Evolutionary conservation across 192 early-diverging fungal species (phyloP), one percentile per base, ranked within the genome.

Genomic region (Pilaira anomala): DNA sequence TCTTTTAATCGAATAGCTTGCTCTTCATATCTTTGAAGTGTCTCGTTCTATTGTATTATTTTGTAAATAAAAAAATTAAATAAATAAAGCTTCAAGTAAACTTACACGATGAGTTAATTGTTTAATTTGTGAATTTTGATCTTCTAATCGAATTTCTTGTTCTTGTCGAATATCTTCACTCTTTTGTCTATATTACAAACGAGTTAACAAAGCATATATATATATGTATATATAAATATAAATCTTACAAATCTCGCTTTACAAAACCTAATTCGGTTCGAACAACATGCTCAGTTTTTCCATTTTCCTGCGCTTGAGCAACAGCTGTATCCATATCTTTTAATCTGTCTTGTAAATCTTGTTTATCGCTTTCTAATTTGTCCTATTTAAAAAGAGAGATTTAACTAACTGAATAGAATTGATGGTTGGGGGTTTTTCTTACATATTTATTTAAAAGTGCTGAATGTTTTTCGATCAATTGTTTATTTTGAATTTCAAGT

Each of bases 251-350:
- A 26, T 95, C 91, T 50, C 84, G 82, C 46, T 90, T 91, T 62
- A 98, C 73, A 40, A 86, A 86, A 33, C 93, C 91, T 63, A 95
- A 94, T 73, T 98, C 95, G 21, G 87, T 82, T 30, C 84, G 76
- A 78, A 93, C 79, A 45, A 96, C 65, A 65, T 94, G 94, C 59
- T 98, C 93, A 18, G 85, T 78, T 71, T 87, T 86, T 18, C 91
- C 94, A 25, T 83, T 85, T 66, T 91, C 85, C 55, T 85, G 76
- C 18, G 87, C 82, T 16, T 83, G 82, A 19, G 86, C 81, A 53
- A 93, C 76, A 0, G 87, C 79, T 25, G 74, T 76, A 68, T 96
- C 93, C 76, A 93, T 78, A 49, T 97, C 94, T 26, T 80, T 77
- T 71, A 97, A 73, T 58, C 88, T 79, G 24, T 65, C 71, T 64